Evolutionary conservation across 2,329 filamentous ascomycete species (phyloP).

Genomic region (Tricladium varicosporioides): DNA sequence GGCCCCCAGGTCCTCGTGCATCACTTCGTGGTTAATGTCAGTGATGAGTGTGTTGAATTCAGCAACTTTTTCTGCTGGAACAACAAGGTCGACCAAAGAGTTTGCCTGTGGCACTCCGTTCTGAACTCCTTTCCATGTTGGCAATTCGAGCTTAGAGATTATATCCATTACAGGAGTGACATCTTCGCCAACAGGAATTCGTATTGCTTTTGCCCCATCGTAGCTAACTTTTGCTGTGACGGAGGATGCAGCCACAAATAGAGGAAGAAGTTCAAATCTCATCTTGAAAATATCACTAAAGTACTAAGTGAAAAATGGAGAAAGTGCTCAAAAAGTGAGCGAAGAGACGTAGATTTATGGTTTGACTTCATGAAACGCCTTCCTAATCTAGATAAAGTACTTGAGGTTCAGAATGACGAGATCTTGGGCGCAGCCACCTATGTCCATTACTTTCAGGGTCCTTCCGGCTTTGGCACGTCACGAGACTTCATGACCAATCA

Average conservation of each 20-base stretch:
- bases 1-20: constrained; percentile 44
- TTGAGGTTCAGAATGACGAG: not conserved
- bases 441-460: not conserved
- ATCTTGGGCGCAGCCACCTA: not conserved
- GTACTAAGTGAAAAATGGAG: not conserved
- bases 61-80: constrained; percentile 38
- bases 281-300: constrained; percentile 2
- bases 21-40: constrained; percentile 34
- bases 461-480: constrained; percentile 4
- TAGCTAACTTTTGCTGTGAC: constrained; percentile 35
- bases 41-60: constrained; percentile 38
- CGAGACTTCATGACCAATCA: not conserved
- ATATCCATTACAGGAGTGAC: constrained; percentile 34
- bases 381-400: not conserved
- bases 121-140: constrained; percentile 37
- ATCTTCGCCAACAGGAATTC: constrained; percentile 36
- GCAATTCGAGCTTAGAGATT: constrained; percentile 36
- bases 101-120: constrained; percentile 21
- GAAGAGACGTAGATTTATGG: not conserved
- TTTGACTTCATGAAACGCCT: not conserved
- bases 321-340: not conserved
- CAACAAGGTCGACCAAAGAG: constrained; percentile 41
- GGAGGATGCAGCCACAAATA: not conserved
- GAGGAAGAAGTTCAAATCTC: constrained; percentile 3
- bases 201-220: constrained; percentile 41